Conservation (phyloP, 805 yeast species). For the Candida adriatica region DNA sequence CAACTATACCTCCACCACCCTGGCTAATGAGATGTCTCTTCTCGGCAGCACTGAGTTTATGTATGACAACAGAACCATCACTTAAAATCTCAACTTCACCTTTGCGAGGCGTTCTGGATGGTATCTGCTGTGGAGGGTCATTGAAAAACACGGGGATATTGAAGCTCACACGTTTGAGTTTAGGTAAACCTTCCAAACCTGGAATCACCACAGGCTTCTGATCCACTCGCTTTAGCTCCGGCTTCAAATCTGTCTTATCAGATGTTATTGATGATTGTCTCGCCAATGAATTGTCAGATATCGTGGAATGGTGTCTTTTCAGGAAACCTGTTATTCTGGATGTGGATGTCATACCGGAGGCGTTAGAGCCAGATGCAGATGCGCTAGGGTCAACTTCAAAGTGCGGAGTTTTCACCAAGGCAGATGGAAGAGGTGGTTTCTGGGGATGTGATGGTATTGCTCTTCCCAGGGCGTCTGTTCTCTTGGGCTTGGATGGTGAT, state of each 20-base stretch:
- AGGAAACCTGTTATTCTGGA: conserved; percentile 10
- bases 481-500: conserved; percentile 3
- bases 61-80: conserved; percentile 47
- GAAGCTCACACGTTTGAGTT: conserved; percentile 63
- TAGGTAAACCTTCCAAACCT: conserved; percentile 34
- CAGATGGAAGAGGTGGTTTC: conserved; percentile 41
- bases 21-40: conserved; percentile 34
- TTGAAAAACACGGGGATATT: conserved; percentile 66
- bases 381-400: conserved; percentile 2
- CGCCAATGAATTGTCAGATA: conserved; percentile 6
- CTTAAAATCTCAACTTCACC: conserved; percentile 70
- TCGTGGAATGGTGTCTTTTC: conserved; percentile 6
- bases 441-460: conserved; percentile 48
- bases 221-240: conserved; percentile 1
- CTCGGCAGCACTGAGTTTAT: conserved; percentile 50
- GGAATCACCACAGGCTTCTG: conserved; percentile 25
- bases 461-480: conserved; percentile 34
- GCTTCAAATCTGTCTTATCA: background rate
- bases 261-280: conserved; percentile 4
- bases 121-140: conserved; percentile 94
- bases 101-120: conserved; percentile 72
- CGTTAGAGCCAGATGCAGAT: conserved; percentile 2
- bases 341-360: conserved; percentile 1
- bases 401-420: conserved; percentile 27
- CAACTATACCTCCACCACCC: conserved; percentile 64